Base-by-base conservation (phyloP, 2,329 filamentous ascomycete species). In the Fusarium sp. region DNA sequence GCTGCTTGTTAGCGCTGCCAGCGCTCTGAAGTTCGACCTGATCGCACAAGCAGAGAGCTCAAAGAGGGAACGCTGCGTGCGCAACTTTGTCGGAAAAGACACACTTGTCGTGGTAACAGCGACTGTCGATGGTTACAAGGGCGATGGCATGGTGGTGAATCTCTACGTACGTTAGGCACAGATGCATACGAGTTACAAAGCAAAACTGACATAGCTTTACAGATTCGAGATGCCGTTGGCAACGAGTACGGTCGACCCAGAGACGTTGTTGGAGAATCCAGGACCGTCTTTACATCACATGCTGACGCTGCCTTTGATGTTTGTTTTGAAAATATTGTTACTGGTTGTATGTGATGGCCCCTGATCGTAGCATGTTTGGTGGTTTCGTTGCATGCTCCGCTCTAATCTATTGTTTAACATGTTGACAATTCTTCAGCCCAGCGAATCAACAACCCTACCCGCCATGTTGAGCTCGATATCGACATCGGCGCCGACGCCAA, bases 401-500 rank as follows among this genome's bases (percentile, higher is more conserved):
- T 52, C 33, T 43, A 12, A 42, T 37, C 23, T 47, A 13, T 28
- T 15, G 28, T 44, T 32, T 30, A 53, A 18, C n/a, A 44, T 47
- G 66, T 67, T 75, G 67, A 73, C 73, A 69, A 37, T 38, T 37
- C 37, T 59, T 18, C 35, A 77, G 75, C 72, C 63, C 73, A 77
- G 63, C 74, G 74, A 73, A 63, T 79, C 50, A 78, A 78, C 75
- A 83, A 82, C 77, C 83, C 86, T 82, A 87, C 82, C 80, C 93
- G 95, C 75, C 89, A 93, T 82, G 85, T 98, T 75, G 95, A 97
- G 85, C 93, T 98, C 79, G 95, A 97, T 84, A 93, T 98, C 81
- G 95, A 98, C 83, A 97, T 98, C 79, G 95, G 95, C 79, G 95
- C 95, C 83, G 95, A 98, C 83, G 96, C 96, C 75, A 97, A 97